These are phyloP conservation scores for Monosporascus sp. DNA, from an alignment of 2,329 filamentous ascomycete species.

Conservation along the genomic window DNA sequence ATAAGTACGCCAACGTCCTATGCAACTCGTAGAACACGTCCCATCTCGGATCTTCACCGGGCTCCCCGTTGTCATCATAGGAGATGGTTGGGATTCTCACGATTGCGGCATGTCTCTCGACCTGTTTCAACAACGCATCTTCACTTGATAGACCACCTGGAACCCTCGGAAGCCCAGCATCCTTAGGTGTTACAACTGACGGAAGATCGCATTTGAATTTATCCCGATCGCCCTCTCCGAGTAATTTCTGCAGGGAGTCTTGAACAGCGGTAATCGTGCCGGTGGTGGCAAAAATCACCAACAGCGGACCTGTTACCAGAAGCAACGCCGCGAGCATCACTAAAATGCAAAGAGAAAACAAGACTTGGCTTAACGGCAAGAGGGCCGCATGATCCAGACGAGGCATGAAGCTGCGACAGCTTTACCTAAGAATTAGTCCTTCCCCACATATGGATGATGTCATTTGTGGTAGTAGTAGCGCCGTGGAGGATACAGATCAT, in stretches of 20 bases:
- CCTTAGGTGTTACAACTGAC: slow-evolving; percentile 19
- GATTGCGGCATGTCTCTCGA: slow-evolving; percentile 34
- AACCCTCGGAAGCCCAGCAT: slow-evolving; percentile 25
- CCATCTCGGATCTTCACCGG: slow-evolving; percentile 51
- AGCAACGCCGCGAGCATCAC: slow-evolving; percentile 4
- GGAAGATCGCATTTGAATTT: slow-evolving; percentile 26
- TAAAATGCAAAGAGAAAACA: no score
- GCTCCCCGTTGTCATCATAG: slow-evolving; percentile 50
- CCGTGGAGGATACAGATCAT: no score
- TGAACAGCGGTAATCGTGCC: slow-evolving; percentile 10
- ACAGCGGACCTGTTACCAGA: slow-evolving; percentile 14
- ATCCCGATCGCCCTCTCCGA: slow-evolving; percentile 4
- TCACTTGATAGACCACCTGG: slow-evolving; percentile 22
- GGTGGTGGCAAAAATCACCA: slow-evolving; percentile 2
- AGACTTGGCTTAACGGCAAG: no score
- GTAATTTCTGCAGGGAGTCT: slow-evolving; percentile 9
- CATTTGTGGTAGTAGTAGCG: no score
- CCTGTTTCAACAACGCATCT: slow-evolving; percentile 28
- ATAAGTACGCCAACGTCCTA: slow-evolving; percentile 40
- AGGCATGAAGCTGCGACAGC: no score
- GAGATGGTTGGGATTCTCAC: slow-evolving; percentile 50
- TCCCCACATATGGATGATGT: no score
- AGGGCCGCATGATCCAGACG: no score
- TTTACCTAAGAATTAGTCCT: no score
- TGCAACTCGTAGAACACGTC: slow-evolving; percentile 47